Percentiles rank a stretch among this genome's conserved stretches.
Evolutionary conservation across 2,329 filamentous ascomycete genomes (phyloP).

Genomic region (Macroventuria anomochaeta): DNA sequence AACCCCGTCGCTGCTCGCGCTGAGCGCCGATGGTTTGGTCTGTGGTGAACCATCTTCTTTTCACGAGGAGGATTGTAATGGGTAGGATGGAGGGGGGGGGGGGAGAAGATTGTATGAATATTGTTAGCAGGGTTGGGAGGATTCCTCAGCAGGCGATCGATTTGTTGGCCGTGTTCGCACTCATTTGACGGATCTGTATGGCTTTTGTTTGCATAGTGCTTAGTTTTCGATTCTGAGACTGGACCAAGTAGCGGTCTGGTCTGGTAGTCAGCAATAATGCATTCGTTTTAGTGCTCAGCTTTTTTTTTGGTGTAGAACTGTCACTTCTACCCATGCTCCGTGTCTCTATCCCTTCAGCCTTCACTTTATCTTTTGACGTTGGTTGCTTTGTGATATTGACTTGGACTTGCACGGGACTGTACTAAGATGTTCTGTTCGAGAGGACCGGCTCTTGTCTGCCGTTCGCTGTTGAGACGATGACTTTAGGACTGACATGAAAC

Average conservation of each 20-base stretch:
- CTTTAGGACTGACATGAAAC: too few relatives aligned
- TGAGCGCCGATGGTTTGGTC: slow-evolving; percentile 10
- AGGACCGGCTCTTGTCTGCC: too few relatives aligned
- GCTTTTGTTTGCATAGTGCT: background rate
- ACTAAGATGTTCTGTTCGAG: too few relatives aligned
- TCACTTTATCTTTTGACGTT: too few relatives aligned
- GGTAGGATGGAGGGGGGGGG: too few relatives aligned
- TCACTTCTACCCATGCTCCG: too few relatives aligned
- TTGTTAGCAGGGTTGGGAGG: background rate
- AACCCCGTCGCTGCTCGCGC: background rate
- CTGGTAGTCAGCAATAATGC: slow-evolving; percentile 2
- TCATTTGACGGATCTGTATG: slow-evolving; percentile 9
- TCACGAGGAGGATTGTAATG: background rate
- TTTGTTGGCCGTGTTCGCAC: slow-evolving; percentile 1
- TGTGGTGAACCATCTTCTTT: slow-evolving; percentile 1
- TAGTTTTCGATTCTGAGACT: background rate
- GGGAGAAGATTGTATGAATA: background rate
- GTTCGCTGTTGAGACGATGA: too few relatives aligned
- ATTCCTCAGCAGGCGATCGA: background rate
- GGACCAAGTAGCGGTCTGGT: background rate
- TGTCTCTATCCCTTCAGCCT: too few relatives aligned
- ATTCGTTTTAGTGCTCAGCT: too few relatives aligned
- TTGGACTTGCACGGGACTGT: too few relatives aligned
- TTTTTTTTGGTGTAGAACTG: too few relatives aligned
- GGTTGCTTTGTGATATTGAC: background rate